Conservation (phyloP, 169 alveolate species). For the Plasmodium reichenowi region DNA sequence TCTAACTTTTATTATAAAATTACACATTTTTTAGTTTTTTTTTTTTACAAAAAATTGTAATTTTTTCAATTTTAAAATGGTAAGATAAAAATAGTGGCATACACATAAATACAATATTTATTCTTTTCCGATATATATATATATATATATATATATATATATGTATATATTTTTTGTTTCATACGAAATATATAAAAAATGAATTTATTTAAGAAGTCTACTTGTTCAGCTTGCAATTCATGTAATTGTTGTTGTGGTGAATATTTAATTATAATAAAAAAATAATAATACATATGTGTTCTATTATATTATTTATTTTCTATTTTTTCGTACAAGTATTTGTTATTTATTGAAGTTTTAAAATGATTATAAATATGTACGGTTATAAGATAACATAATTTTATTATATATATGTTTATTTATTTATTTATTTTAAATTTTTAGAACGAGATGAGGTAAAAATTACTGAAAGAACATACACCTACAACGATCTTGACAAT, state of each 20-base stretch:
- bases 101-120: too few species aligned
- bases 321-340: slow-evolving; percentile 1
- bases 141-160: neutral
- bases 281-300: neutral
- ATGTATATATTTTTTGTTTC: neutral
- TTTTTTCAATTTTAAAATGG: too few species aligned
- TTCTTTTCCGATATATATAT: too few species aligned
- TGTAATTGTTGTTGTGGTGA: slow-evolving; percentile 75
- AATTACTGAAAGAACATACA: slow-evolving; percentile 68
- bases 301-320: neutral
- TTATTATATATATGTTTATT: neutral
- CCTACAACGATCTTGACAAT: slow-evolving; percentile 49
- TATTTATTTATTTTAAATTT: neutral
- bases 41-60: too few species aligned
- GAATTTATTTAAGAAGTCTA: slow-evolving; percentile 49
- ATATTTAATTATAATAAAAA: neutral
- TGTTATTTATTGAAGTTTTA: neutral
- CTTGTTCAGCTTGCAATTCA: slow-evolving; percentile 51
- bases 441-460: slow-evolving; percentile 27
- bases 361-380: neutral
- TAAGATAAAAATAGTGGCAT: too few species aligned
- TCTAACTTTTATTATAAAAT: too few species aligned
- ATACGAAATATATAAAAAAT: slow-evolving; percentile 9
- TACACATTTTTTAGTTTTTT: too few species aligned
- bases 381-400: neutral